phyloP scores from a whole-genome alignment of 2,329 filamentous ascomycete species.

The Cladophialophora immunda region DNA sequence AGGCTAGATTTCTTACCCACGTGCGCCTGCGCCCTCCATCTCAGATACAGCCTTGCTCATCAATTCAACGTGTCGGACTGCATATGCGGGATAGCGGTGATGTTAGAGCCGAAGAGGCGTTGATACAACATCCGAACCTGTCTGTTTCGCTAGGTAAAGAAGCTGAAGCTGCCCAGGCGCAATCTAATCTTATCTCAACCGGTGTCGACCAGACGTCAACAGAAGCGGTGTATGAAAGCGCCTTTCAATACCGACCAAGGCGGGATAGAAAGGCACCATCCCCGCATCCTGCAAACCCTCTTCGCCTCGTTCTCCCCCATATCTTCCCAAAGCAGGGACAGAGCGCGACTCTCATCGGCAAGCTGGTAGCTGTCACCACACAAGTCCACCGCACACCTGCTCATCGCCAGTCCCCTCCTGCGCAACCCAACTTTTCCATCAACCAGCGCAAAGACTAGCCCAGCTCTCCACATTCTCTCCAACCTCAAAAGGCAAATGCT shows the following conservation, averaged over 20 bases:
- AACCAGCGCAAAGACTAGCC: background rate
- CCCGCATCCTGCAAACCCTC: background rate
- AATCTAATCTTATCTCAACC: background rate
- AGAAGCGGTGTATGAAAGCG: background rate
- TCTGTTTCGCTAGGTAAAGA: too few species aligned
- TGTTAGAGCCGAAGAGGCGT: background rate
- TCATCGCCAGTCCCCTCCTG: background rate
- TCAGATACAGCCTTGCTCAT: background rate
- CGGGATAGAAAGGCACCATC: background rate
- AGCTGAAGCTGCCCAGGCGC: background rate
- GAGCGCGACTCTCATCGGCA: background rate
- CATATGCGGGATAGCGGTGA: background rate
- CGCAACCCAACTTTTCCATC: background rate
- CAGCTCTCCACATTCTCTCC: constrained; percentile 10
- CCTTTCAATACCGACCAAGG: background rate
- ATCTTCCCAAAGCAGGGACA: background rate
- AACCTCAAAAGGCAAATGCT: background rate
- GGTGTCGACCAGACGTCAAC: background rate
- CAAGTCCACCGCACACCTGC: background rate
- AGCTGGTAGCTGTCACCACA: background rate
- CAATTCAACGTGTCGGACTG: background rate
- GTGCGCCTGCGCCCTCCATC: background rate
- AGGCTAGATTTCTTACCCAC: background rate
- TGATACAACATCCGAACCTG: background rate
- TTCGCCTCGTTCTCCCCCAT: background rate